A percentile compares a stretch with the other conserved stretches of the same genome.
Conservation (phyloP, 495 filamentous ascomycete species). For the Neurospora hispaniola region DNA sequence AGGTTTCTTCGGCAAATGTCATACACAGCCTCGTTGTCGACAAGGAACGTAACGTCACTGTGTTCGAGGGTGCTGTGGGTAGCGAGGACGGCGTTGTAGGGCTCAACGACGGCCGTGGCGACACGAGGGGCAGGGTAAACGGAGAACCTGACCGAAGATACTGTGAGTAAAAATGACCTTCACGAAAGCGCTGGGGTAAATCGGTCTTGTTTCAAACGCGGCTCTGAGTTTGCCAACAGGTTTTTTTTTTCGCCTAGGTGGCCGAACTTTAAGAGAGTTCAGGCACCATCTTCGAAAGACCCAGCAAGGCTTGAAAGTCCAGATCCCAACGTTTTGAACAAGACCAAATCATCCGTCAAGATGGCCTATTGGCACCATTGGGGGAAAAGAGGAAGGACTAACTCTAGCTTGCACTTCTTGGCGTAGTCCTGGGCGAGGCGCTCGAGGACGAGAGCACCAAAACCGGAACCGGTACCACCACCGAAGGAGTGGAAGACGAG, state of each 20-base stretch:
- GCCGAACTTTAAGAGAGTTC: neutral
- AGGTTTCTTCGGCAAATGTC: conserved; percentile 85
- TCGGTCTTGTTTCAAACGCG: neutral
- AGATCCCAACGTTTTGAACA: neutral
- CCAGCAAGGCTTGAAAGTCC: neutral
- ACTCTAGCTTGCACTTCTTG: conserved; percentile 89
- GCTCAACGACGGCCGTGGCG: conserved; percentile 82
- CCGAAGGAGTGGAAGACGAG: conserved; percentile 92
- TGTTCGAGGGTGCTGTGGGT: conserved; percentile 93
- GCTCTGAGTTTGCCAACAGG: neutral
- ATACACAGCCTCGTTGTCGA: conserved; percentile 90
- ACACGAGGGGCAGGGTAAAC: conserved; percentile 81
- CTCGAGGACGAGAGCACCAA: conserved; percentile 78
- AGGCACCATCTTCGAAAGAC: neutral
- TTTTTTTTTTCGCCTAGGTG: neutral
- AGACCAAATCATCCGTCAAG: neutral
- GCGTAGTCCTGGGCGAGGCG: conserved; percentile 81
- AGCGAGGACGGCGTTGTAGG: conserved; percentile 84
- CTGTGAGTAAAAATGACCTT: neutral
- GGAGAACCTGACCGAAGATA: conserved; percentile 40
- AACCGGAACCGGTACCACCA: conserved; percentile 85
- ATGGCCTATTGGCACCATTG: neutral
- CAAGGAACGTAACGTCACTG: conserved; percentile 85
- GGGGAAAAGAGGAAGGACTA: neutral
- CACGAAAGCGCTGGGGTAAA: neutral